These are phyloP conservation scores for Alternaria arbusti DNA, from an alignment of 2,329 filamentous ascomycete species.

Conservation along the genomic window DNA sequence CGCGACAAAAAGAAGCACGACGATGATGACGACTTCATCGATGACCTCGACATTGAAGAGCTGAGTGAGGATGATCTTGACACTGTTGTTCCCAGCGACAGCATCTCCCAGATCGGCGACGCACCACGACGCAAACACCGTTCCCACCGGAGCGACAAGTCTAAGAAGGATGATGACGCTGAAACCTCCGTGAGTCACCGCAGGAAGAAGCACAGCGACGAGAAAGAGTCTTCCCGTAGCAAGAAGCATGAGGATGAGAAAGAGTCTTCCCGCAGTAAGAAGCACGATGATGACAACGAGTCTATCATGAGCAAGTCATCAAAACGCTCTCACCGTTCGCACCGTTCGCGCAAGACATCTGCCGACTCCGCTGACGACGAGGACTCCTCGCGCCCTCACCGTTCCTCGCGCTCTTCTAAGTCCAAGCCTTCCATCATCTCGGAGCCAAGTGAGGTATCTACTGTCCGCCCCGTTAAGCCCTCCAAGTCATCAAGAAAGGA, in stretches of 20 bases:
- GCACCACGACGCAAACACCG: slow-evolving; percentile 40
- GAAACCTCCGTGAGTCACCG: slow-evolving; percentile 28
- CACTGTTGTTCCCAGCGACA: slow-evolving; percentile 57
- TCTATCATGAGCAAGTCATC: slow-evolving; percentile 38
- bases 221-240: slow-evolving; percentile 8
- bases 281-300: slow-evolving; percentile 20
- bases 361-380: slow-evolving; percentile 27
- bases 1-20: slow-evolving; percentile 40
- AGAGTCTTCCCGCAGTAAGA: slow-evolving; percentile 14
- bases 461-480: slow-evolving; percentile 37
- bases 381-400: slow-evolving; percentile 19
- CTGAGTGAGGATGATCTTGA: slow-evolving; percentile 45
- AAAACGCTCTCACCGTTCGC: slow-evolving; percentile 35
- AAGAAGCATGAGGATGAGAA: slow-evolving; percentile 18
- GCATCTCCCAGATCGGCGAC: slow-evolving; percentile 51
- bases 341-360: slow-evolving; percentile 33
- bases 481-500: slow-evolving; percentile 37
- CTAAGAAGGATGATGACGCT: slow-evolving; percentile 16
- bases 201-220: slow-evolving; percentile 17
- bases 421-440: slow-evolving; percentile 28
- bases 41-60: slow-evolving; percentile 48
- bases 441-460: slow-evolving; percentile 45
- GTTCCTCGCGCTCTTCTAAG: slow-evolving; percentile 24
- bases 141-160: slow-evolving; percentile 23
- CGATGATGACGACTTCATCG: slow-evolving; percentile 42